Evolutionary conservation across 306 rosid species (phyloP), one percentile per base, ranked within the genome.

Genomic region (Fagus sylvatica): DNA sequence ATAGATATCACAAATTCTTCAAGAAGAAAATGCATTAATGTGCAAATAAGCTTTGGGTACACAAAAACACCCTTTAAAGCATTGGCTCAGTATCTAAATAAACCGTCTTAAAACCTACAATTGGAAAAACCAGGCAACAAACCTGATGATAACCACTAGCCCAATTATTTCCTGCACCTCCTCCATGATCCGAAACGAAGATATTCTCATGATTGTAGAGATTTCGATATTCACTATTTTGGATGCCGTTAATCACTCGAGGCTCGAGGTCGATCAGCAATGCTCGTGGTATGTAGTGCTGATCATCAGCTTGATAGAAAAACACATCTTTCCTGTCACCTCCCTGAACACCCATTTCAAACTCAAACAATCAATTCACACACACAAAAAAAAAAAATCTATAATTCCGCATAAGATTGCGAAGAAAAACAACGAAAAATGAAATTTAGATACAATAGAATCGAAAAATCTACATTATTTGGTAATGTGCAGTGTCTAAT

Each of bases 131-230:
- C 51, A 42, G 60, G 74, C 72, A 37, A 75, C 77, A 75, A 75
- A 94, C 98, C 98, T 95, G 99, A 82, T 93, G 90, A 53, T 95
- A 95, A 56, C 98, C 98, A 78, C 98, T 95, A 62, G 98, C 98
- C 98, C 98, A 95, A 79, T 84, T 95, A 85, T 95, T 95, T 76
- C 99, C 99, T 0, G 99, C 99, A 59, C 99, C 99, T 17, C 99
- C 99, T 40, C 99, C 99, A 76, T 95, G 96, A 81, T 95, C 98
- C 0, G 98, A 76, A 85, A 95, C 84, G 81, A 93, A 95, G 79
- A 95, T 77, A 73, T 95, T 93, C 87, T 95, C 99, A 6, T 95
- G 99, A 82, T 95, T 95, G 85, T 92, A 95, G 48, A 95, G 98
- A 83, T 95, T 95, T 10, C 99, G 79, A 53, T 95, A 95, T 73